Base-by-base conservation (phyloP, 805 yeast genomes). In the Wickerhamiella slavikovae region DNA sequence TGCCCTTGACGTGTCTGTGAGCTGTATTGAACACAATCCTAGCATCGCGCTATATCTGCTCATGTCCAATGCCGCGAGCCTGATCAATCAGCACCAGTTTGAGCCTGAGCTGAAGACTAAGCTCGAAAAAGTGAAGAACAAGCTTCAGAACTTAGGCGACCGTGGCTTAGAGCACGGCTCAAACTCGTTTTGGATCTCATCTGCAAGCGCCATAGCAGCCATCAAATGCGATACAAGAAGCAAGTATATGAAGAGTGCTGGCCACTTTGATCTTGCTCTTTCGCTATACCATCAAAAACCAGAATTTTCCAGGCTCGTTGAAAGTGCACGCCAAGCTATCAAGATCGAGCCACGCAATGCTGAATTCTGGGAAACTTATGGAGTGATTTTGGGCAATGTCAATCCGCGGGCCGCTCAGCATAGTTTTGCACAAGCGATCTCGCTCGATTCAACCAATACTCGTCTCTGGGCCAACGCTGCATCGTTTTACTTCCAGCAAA, bases 401-500 rank as follows among this genome's bases (percentile, higher is more conserved):
- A 75, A 69, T 38, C 71, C 85, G 0, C 62, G 65, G 28, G 75
- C 79, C 5, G 60, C 95, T 0, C 99, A 89, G 51, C 99, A 89
- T 52, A 80, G 94, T 48, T 79, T 77, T 42, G 76, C 89, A 41
- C 74, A 78, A 37, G 83, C 95, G 1, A 53, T 71, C 2, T 60
- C 77, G 0, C 51, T 82, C 23, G 72, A 77, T 28, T 66, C 76
- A 5, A 66, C 67, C 30, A 77, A 76, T 32, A 65, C 73, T 3
- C 54, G 54, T 12, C 63, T 71, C 4, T 89, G 95, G 94, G 62
- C 71, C 11, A 78, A 79, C 40, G 54, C 89, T 34, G 94, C 92
- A 0, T 64, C 76, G 5, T 55, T 89, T 21, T 83, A 77, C 39
- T 52, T 85, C 34, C 58, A 65, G 18, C 59, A 63, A 32, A 70